Evolutionary conservation across 495 filamentous ascomycete genomes (phyloP), one percentile per base, ranked within the genome.

Genomic region (Daldinia loculata): DNA sequence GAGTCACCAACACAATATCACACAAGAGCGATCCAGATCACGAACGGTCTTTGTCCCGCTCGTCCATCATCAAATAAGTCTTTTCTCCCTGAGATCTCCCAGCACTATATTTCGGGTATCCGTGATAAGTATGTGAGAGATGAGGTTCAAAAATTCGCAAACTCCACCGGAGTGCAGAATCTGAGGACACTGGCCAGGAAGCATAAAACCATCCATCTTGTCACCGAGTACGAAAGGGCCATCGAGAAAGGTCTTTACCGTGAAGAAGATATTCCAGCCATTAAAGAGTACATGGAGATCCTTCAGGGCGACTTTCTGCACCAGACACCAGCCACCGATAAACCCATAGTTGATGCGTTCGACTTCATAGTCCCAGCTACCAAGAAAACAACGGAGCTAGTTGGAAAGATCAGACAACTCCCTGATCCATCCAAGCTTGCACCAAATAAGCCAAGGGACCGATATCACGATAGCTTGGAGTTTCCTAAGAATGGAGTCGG

Each of bases 401-500:
- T 82, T 6, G 61, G 75, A 14, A 68, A 69, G 4, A 80, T 84
- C 12, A 79, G 73, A 15, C 61, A 65, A 12, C 77, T 85, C 24
- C 71, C 79, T 6, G 78, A 83, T 56, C 83, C 83, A 38, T 77
- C 80, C 27, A 76, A 62, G 38, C 65, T 82, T 53, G 19, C 75
- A n/a, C 74, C 84, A 61, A 87, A 82, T 78, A 74, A 84, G 76
- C 79, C 85, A 55, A 76, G 82, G 71, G 82, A 86, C 64, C 74
- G 78, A 34, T 81, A 83, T 69, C 80, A 72, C 52, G 88, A 89
- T 43, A 85, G 84, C 45, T 82, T 93, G 3, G 91, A 92, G 67
- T 92, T 92, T 50, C 90, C 91, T 6, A 91, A 91, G 65, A 75
- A 77, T 6, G 89, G 88, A 9, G 83, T 89, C 29, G 92, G 92